These are phyloP conservation scores for Pichia sp. DNA, from an alignment of 1,139 yeast species.

Conservation along the genomic window DNA sequence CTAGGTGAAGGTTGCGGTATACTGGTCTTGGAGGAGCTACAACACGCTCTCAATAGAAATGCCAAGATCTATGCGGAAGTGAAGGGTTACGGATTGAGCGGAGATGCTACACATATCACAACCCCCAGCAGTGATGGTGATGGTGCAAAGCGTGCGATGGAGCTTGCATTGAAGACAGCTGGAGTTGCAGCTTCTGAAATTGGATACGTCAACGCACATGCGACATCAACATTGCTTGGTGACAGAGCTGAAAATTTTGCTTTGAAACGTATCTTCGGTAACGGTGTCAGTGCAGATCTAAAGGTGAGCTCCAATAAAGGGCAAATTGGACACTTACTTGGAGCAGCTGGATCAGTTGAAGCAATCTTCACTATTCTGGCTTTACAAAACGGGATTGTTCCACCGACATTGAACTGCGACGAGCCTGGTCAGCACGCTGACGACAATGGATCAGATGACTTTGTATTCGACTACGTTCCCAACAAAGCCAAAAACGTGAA, in stretches of 20 bases:
- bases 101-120: slow-evolving; percentile 91
- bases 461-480: slow-evolving; percentile 57
- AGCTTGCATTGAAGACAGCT: slow-evolving; percentile 56
- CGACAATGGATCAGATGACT: slow-evolving; percentile 32
- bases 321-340: slow-evolving; percentile 86
- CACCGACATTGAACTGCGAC: slow-evolving; percentile 75
- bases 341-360: slow-evolving; percentile 96
- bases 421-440: slow-evolving; percentile 42
- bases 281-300: slow-evolving; percentile 32
- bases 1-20: slow-evolving; percentile 92
- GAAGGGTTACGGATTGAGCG: slow-evolving; percentile 81
- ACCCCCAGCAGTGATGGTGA: slow-evolving; percentile 79
- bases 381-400: slow-evolving; percentile 47
- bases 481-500: slow-evolving; percentile 31
- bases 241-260: slow-evolving; percentile 86
- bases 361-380: slow-evolving; percentile 74
- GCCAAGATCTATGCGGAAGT: slow-evolving; percentile 72
- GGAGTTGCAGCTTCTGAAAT: slow-evolving; percentile 38
- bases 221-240: slow-evolving; percentile 87
- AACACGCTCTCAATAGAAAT: slow-evolving; percentile 65
- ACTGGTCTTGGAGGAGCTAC: slow-evolving; percentile 64
- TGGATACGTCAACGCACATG: slow-evolving; percentile 90
- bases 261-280: slow-evolving; percentile 44
- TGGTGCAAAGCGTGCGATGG: slow-evolving; percentile 84
- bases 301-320: slow-evolving; percentile 72